Base-by-base conservation (phyloP, 2,329 filamentous ascomycete genomes). In the Incumbomyces delicatus region DNA sequence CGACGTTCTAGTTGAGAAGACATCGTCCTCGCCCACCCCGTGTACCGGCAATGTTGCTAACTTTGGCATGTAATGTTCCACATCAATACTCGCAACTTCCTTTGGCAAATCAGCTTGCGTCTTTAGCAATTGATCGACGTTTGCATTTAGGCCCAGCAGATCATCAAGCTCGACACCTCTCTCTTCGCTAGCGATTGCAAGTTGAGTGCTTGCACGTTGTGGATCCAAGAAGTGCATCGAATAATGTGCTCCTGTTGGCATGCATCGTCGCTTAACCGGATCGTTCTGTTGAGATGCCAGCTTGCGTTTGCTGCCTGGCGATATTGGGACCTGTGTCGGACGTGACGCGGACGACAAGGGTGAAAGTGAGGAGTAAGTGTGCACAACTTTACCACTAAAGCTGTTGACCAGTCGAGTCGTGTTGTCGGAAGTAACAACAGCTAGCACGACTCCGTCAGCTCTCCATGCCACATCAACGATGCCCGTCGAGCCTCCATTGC, bases 341-440 rank as follows among this genome's bases (percentile, higher is more conserved):
- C 48, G 78, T 74, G 49, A 72, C 70, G n/a, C 68, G 69, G 53
- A 78, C 68, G 72, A 46, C 81, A 67, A 13, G 66, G 66, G n/a
- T 45, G 46, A 16, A 14, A 16, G 17, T 12, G 58, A 45, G 31
- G 40, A 45, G 34, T 60, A 50, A n/a, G 55, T 56, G 62, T 92
- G 84, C 16, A 88, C 80, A 11, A 83, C 78, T 65, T 90, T 94
- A 63, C 81, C 85, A 57, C 80, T 89, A 62, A 92, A 87, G 17
- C 87, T 68, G 50, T 84, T 85, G 62, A 90, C 76, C 31, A 94
- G 68, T 48, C 87, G 80, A 16, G 92, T 78, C 6, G 77, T 77
- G 22, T 85, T 85, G 68, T 94, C 87, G 55, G 78, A 87, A 80
- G 87, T 94, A 38, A 81, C 87, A 12, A 92, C 78, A 12, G 87